Evolutionary conservation across 2,329 filamentous ascomycete species (phyloP), one percentile per base, ranked within the genome.

Genomic region (Penicillium crustosum): DNA sequence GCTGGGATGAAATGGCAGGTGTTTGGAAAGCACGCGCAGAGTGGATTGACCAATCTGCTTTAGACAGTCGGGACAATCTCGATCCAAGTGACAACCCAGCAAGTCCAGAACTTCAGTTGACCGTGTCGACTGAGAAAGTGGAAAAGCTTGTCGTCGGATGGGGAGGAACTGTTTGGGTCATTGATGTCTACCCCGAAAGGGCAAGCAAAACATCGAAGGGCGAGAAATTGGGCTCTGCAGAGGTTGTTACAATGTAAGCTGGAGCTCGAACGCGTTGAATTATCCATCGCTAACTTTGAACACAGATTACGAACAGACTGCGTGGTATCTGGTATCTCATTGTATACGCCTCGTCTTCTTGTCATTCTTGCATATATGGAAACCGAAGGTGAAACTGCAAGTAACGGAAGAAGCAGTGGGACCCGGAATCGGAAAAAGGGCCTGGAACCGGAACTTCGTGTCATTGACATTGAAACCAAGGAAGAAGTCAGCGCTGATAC

Each of bases 121-220:
- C 76, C 48, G 78, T 78, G 61, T 75, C 70, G 57, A 59, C 63
- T 41, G 69, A 76, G 12, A 81, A 66, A 41, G 41, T 68, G 19
- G 93, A 97, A 74, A 90, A 93, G 67, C 79, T 97, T 21, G 79
- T 99, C 8, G 89, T 99, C 25, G 94, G 94, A 10, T 99, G 95
- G 94, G 94, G 94, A 60, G 89, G 93, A 57, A 96, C 90, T 1
- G 91, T 96, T 54, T 99, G 94, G 94, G 88, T 99, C 51, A 88
- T 99, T 54, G 89, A 97, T 73, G 89, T 99, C 19, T 89, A 93
- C 70, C 87, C 90, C 6, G 89, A 89, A 15, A 85, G 86, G 5
- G 77, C 83, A 47, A 89, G 86, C 33, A 90, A 86, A 68, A 79
- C 88, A 68, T 84, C 82, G 35, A 86, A 87, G 49, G 88, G 91